Evolutionary conservation across 805 yeast genomes (phyloP), one percentile per base, ranked within the genome.

Genomic region (Metschnikowia amazonensis): DNA sequence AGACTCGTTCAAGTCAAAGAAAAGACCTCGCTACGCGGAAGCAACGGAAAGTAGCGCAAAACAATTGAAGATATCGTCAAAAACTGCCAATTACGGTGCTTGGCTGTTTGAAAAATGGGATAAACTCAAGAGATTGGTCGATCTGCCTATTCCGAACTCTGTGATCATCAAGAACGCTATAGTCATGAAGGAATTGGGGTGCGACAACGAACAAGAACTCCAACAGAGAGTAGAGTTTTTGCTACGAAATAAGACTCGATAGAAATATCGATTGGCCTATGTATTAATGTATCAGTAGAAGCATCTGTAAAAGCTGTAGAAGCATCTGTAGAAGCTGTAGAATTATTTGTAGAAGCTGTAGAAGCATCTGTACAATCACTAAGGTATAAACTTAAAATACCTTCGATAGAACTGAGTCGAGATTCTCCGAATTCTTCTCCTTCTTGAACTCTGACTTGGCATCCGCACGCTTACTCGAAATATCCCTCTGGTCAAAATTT

Each of bases 401-500:
- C 46, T 70, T 77, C 13, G 76, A 73, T 46, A 83, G 67, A 23
- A 82, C 82, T n/a, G 62, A 60, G 52, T 68, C 59, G 51, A 77
- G 56, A 55, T 73, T 73, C 21, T 65, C 67, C 36, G 65, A 57
- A 21, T 64, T 74, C 55, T 63, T 67, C 14, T 70, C 63, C 21
- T 65, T 62, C 51, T 80, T 79, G 34, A 75, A 67, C 20, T 65
- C 61, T 1, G 66, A 62, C 14, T 73, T 69, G 9, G 87, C 89
- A 48, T 76, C 80, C 0, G 88, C 84, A 55, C 95, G 76, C 13
- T 76, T 76, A 7, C 88, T 80, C 10, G 81, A 69, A 14, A 86
- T 84, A 29, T 75, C 75, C 51, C 89, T 60, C 64, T 90, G 98
- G 47, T 76, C 77, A 63, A 89, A 89, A 16, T 68, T 72, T 60